These are phyloP conservation scores for Alternaria sp. DNA, from an alignment of 2,329 filamentous ascomycete species.

Conservation along the genomic window DNA sequence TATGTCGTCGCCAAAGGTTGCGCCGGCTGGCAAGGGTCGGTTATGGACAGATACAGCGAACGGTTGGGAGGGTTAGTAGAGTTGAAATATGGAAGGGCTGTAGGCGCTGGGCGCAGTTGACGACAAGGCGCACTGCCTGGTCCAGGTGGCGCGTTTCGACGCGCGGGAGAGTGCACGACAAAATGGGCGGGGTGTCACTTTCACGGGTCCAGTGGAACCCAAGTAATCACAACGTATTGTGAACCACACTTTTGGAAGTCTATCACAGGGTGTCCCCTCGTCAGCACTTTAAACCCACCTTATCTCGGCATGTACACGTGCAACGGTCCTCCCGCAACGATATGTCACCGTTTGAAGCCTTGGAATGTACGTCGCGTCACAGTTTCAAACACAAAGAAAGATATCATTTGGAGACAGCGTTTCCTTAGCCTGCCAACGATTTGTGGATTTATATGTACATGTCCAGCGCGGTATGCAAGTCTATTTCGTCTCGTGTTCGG, in stretches of 20 bases:
- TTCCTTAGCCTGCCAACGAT: conserved; percentile 5
- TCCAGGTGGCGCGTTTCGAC: not conserved
- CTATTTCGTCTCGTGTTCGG: conserved; percentile 67
- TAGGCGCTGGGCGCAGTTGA: not conserved
- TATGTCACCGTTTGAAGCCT: not conserved
- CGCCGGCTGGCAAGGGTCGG: not conserved
- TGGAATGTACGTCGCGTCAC: not conserved
- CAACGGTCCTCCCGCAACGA: not conserved
- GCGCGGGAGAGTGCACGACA: not conserved
- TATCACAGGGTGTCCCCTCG: not conserved
- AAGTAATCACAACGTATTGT: not conserved
- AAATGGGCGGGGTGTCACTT: not conserved
- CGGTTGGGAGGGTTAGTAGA: not conserved
- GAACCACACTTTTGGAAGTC: not conserved
- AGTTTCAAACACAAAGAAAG: conserved; percentile 15
- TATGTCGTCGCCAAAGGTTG: not conserved
- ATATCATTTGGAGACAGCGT: conserved; percentile 10
- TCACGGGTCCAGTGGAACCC: not conserved
- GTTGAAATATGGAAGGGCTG: not conserved
- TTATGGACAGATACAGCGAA: not conserved
- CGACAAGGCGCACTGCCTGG: not conserved
- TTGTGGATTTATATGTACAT: conserved; percentile 22
- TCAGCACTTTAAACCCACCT: not conserved
- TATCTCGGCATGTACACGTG: not conserved
- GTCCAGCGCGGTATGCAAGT: not conserved